A percentile compares a stretch with the other conserved stretches of the same genome.
Evolutionary conservation across 345 rosid genomes (phyloP).

Genomic region (Eucalyptus coolabah): DNA sequence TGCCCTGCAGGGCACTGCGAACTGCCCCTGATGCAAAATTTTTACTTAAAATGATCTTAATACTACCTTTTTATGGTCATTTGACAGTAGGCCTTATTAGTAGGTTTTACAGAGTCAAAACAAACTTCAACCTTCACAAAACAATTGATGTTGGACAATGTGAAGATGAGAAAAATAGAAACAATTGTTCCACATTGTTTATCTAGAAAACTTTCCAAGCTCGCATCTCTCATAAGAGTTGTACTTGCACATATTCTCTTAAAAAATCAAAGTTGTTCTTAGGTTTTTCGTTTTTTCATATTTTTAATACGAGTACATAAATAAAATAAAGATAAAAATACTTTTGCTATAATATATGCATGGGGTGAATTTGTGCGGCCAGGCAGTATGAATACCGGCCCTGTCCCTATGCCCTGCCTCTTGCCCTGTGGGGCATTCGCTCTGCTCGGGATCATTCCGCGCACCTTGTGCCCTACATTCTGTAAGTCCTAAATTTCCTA

Average conservation of each 20-base stretch:
- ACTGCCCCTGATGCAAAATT: background rate
- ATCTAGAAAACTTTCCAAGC: background rate
- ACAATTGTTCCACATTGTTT: background rate
- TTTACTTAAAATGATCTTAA: background rate
- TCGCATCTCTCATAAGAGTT: background rate
- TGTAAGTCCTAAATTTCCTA: background rate
- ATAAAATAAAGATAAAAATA: background rate
- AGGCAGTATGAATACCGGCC: background rate
- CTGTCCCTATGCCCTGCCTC: background rate
- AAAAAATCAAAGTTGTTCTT: background rate
- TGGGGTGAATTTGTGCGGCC: background rate
- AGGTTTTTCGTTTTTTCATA: background rate
- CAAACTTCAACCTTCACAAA: background rate
- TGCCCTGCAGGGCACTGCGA: background rate
- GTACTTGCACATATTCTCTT: background rate
- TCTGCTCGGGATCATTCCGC: background rate
- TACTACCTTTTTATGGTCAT: background rate
- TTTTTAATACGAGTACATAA: background rate
- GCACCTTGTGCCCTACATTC: background rate
- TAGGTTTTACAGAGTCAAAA: background rate
- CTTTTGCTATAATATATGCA: background rate
- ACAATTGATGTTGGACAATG: background rate
- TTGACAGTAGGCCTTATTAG: no score
- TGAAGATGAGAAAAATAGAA: background rate
- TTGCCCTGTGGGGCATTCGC: background rate